phyloP scores from a whole-genome alignment of 2,329 filamentous ascomycete species.

The Huntiella abstrusa region DNA sequence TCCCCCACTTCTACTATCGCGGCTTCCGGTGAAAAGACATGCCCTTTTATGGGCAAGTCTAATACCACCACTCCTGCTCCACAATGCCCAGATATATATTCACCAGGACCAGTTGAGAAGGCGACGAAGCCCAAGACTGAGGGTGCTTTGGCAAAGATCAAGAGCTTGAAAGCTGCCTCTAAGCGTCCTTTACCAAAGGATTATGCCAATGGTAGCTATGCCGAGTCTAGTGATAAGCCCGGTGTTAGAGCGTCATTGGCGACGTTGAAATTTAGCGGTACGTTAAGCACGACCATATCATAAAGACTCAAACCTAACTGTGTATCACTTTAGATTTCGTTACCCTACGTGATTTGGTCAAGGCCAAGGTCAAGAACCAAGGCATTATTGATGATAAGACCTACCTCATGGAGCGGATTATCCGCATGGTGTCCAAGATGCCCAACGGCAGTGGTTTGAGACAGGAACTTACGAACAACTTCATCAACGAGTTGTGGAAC shows the following conservation, averaged over 20 bases:
- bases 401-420: constrained; percentile 57
- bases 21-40: too few species aligned
- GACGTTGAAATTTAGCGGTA: constrained; percentile 30
- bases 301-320: constrained; percentile 9
- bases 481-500: constrained; percentile 53
- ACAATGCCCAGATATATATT: too few species aligned
- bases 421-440: constrained; percentile 48
- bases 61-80: too few species aligned
- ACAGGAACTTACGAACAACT: constrained; percentile 43
- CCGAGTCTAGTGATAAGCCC: constrained; percentile 27
- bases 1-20: too few species aligned
- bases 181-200: constrained; percentile 43
- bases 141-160: constrained; percentile 12
- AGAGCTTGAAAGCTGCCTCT: constrained; percentile 26
- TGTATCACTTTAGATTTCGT: constrained; percentile 30
- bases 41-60: too few species aligned
- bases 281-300: constrained; percentile 1
- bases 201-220: constrained; percentile 43
- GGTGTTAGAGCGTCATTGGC: constrained; percentile 38
- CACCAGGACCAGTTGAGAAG: too few species aligned
- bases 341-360: constrained; percentile 42
- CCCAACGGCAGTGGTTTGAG: constrained; percentile 43
- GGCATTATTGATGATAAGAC: constrained; percentile 54
- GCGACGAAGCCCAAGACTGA: not conserved
- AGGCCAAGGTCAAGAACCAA: constrained; percentile 42